Conservation (phyloP, 345 rosid species). For the Eutrema yunnanense region DNA sequence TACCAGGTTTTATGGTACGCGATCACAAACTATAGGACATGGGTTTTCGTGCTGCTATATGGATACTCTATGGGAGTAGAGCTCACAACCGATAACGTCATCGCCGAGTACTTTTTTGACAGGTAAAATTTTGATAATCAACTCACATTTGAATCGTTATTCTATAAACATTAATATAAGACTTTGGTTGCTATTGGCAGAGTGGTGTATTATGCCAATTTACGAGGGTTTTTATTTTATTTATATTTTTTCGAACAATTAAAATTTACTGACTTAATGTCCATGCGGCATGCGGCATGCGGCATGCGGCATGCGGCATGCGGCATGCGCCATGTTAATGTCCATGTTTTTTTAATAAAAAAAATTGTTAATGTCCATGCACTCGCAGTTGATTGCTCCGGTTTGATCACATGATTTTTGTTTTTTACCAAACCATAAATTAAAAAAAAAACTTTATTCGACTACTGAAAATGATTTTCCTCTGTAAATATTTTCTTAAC, state of each 20-base stretch:
- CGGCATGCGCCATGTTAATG: too few species aligned
- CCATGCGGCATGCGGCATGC: too few species aligned
- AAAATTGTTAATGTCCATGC: too few species aligned
- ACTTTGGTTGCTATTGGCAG: not conserved
- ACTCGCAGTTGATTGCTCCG: not conserved
- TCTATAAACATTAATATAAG: too few species aligned
- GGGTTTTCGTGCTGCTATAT: slow-evolving; percentile 80
- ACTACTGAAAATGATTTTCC: not conserved
- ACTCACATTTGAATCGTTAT: not conserved
- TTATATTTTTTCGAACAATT: not conserved
- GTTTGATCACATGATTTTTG: not conserved
- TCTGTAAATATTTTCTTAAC: not conserved
- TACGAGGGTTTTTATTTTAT: not conserved
- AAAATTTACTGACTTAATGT: not conserved
- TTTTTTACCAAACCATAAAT: not conserved
- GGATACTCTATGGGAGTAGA: slow-evolving; percentile 94
- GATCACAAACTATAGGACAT: slow-evolving; percentile 77
- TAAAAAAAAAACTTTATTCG: not conserved
- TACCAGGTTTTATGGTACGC: slow-evolving; percentile 80
- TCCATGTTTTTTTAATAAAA: too few species aligned
- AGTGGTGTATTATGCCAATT: not conserved
- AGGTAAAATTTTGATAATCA: slow-evolving; percentile 20
- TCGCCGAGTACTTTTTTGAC: slow-evolving; percentile 79
- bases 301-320: too few species aligned
- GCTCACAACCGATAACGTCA: slow-evolving; percentile 66